phyloP scores from a whole-genome alignment of 768 basidiomycete species.

The Termitomyces sp. region DNA sequence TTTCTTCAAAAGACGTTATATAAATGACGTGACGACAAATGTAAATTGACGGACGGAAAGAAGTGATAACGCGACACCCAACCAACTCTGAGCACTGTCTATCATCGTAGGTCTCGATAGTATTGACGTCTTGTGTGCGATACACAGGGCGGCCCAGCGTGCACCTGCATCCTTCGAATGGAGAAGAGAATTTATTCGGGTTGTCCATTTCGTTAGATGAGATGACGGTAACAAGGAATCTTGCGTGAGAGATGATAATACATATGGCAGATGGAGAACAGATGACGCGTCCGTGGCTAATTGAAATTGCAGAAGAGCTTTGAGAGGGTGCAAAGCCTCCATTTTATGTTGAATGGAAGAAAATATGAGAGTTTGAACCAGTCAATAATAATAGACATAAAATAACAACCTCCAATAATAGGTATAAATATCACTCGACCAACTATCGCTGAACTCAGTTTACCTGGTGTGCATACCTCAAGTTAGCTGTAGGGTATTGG shows the following conservation, averaged over 20 bases:
- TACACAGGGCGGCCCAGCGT: conserved; percentile 75
- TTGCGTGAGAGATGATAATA: conserved; percentile 48
- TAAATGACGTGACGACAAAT: conserved; percentile 16
- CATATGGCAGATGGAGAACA: conserved; percentile 50
- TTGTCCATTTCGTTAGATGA: conserved; percentile 69
- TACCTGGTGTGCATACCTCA: not conserved
- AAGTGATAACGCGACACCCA: conserved; percentile 55
- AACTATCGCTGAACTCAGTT: not conserved
- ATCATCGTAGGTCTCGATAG: conserved; percentile 56
- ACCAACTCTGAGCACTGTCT: conserved; percentile 70
- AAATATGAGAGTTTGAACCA: not conserved
- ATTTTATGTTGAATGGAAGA: conserved; percentile 10
- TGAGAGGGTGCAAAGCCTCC: conserved; percentile 41
- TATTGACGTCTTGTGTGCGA: conserved; percentile 61
- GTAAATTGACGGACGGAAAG: conserved; percentile 56
- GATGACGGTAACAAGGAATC: conserved; percentile 54
- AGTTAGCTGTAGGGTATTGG: not conserved
- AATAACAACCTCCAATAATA: conserved; percentile 12
- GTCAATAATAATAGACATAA: not conserved
- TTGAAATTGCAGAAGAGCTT: conserved; percentile 62
- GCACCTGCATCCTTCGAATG: conserved; percentile 73
- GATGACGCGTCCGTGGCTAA: conserved; percentile 65
- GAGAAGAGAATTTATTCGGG: conserved; percentile 67
- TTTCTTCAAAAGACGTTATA: conserved; percentile 42
- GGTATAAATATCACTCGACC: conserved; percentile 13